phyloP scores from a whole-genome alignment of 441 rosid genomes.

The Arabidopsis hybrid region DNA sequence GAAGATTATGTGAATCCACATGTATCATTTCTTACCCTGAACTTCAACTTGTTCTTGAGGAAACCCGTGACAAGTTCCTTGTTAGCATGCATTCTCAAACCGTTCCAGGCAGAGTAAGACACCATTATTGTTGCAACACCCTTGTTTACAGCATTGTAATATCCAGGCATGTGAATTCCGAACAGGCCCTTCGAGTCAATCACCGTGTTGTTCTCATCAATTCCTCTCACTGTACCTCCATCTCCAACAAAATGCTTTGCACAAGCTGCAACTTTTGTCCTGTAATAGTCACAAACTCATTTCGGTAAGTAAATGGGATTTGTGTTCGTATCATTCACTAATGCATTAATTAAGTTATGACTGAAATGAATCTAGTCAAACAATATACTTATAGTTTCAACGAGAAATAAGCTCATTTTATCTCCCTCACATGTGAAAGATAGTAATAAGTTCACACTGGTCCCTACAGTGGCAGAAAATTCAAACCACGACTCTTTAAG shows the following conservation, averaged over 20 bases:
- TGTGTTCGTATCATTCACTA: background rate
- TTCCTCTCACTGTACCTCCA: slow-evolving; percentile 83
- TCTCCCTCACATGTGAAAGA: background rate
- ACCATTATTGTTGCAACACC: slow-evolving; percentile 86
- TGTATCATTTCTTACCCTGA: slow-evolving; percentile 58
- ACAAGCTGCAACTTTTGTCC: slow-evolving; percentile 64
- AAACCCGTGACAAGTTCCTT: slow-evolving; percentile 65
- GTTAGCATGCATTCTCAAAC: slow-evolving; percentile 88
- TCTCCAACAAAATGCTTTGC: slow-evolving; percentile 90
- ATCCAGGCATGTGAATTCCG: slow-evolving; percentile 85
- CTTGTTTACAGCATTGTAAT: slow-evolving; percentile 58
- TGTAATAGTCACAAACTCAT: slow-evolving; percentile 30
- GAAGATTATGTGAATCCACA: slow-evolving; percentile 14
- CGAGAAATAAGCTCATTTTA: background rate
- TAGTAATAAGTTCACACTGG: slow-evolving; percentile 24
- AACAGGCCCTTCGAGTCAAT: slow-evolving; percentile 59
- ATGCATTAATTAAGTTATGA: background rate
- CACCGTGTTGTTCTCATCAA: slow-evolving; percentile 83
- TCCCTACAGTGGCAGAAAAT: slow-evolving; percentile 39
- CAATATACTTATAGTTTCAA: background rate
- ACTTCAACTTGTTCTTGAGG: slow-evolving; percentile 73
- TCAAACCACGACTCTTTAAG: slow-evolving; percentile 38
- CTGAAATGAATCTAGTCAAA: slow-evolving; percentile 16
- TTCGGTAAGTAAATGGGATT: background rate
- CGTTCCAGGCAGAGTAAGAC: slow-evolving; percentile 89